Base-by-base conservation (phyloP, 441 rosid species). In the Erysimum pusillum region DNA sequence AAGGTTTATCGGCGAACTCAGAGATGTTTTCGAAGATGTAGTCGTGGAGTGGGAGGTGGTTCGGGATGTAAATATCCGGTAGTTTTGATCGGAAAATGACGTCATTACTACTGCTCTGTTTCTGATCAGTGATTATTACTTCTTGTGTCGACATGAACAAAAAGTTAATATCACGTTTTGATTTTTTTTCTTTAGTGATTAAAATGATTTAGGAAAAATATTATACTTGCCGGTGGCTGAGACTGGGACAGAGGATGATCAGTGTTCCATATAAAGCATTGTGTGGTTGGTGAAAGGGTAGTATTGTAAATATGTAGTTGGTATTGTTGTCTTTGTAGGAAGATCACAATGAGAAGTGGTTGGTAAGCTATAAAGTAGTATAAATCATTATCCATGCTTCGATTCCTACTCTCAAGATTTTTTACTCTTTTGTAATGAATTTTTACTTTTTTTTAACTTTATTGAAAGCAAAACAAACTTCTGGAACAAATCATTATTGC, bases 31-130 rank as follows among this genome's bases (percentile, higher is more conserved):
- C 39, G 63, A 87, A 83, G 69, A 83, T 76, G 49, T 83, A 87
- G 6, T 83, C 73, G 57, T 85, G 88, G 28, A 87, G 80, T 41
- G 89, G 72, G 18, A 84, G 84, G 61, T 87, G 89, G 22, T 81
- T 80, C 0, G 90, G 89, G 48, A 87, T 82, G 73, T 83, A 80
- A 9, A 87, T 87, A 25, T 87, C 86, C 0, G 90, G 89, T 2
- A 87, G 76, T 44, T 85, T 87, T 31, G 90, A 87, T 13, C 86
- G 84, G 78, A 44, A 87, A 63, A 81, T 81, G 78, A 76, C 39
- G 54, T 87, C 86, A 52, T 42, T 3, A 13, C 2, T 18, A 60
- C 18, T 67, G 9, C 54, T 73, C 62, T 65, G 63, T 35, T 70
- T 58, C 66, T 73, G 18, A 62, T 12, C 51, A 63, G 4, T 42